Conservation (phyloP, 495 filamentous ascomycete genomes). For the Penicillium manginii region DNA sequence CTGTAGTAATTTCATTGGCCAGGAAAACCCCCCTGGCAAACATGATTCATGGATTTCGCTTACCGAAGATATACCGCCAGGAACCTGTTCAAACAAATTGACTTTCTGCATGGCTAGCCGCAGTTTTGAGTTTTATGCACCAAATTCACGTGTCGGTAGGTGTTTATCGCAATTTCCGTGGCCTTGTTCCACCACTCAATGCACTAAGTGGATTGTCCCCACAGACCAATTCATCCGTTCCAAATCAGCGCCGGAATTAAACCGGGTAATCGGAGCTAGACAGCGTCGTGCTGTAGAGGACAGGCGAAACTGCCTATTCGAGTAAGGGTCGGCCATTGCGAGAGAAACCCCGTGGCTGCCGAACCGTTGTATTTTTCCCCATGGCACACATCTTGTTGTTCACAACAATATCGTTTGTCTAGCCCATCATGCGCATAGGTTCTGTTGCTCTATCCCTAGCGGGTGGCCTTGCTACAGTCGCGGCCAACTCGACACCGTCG, state of each 20-base stretch:
- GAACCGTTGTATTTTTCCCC: not conserved
- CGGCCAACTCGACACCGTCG: slow-evolving; percentile 1
- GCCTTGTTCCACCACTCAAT: slow-evolving; percentile 6
- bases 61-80: not conserved
- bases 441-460: slow-evolving; percentile 27
- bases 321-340: slow-evolving; percentile 5
- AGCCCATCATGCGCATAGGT: slow-evolving; percentile 25
- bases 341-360: not conserved
- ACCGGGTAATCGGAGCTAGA: slow-evolving; percentile 4
- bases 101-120: not conserved
- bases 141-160: not conserved
- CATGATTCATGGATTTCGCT: not conserved
- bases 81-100: not conserved
- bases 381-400: not conserved
- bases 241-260: not conserved
- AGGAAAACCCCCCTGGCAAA: not conserved
- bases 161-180: slow-evolving; percentile 16
- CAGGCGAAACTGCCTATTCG: slow-evolving; percentile 11
- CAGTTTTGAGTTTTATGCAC: not conserved
- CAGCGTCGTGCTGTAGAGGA: not conserved
- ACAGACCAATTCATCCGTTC: slow-evolving; percentile 9
- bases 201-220: slow-evolving; percentile 20
- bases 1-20: not conserved
- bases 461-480: slow-evolving; percentile 13
- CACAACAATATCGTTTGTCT: not conserved